Percentiles rank a stretch among this genome's conserved stretches.
These are phyloP conservation scores for Phytopythium chamaehyphon DNA, from an alignment of 352 stramenopile genomes.

Conservation along the genomic window DNA sequence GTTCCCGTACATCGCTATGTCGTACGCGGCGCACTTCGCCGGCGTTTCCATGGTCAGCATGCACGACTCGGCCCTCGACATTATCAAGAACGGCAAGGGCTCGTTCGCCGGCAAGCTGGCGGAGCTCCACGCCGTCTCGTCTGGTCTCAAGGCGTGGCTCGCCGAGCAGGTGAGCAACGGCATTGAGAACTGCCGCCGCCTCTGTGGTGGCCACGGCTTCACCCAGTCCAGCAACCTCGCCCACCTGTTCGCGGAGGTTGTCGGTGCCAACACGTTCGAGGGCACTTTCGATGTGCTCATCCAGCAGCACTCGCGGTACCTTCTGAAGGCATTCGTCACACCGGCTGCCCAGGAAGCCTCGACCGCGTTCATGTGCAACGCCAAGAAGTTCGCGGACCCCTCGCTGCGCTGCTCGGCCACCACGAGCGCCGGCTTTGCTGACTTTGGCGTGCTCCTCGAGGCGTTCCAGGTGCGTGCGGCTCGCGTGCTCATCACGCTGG, in stretches of 20 bases:
- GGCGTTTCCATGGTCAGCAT: slow-evolving; percentile 17
- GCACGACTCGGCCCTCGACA: slow-evolving; percentile 27
- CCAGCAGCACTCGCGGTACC: slow-evolving; percentile 55
- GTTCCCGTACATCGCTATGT: slow-evolving; percentile 35
- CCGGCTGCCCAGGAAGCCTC: slow-evolving; percentile 9
- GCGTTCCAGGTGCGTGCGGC: slow-evolving; percentile 36
- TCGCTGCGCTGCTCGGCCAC: slow-evolving; percentile 30
- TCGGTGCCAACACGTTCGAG: slow-evolving; percentile 57
- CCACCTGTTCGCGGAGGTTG: slow-evolving; percentile 20
- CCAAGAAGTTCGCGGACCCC: slow-evolving; percentile 22
- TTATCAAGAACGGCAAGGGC: slow-evolving; percentile 27
- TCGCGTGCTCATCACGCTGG: slow-evolving; percentile 22
- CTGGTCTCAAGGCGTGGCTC: slow-evolving; percentile 50
- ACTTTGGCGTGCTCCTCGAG: slow-evolving; percentile 32
- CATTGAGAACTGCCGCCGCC: slow-evolving; percentile 39
- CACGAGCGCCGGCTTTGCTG: slow-evolving; percentile 20
- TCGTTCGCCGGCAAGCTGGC: slow-evolving; percentile 37
- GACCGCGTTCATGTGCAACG: slow-evolving; percentile 28
- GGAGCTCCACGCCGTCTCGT: slow-evolving; percentile 51
- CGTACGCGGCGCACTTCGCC: slow-evolving; percentile 36
- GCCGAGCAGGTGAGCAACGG: slow-evolving; percentile 34
- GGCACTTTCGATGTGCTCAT: slow-evolving; percentile 71
- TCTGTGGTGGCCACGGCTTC: slow-evolving; percentile 43
- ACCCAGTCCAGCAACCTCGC: slow-evolving; percentile 27
- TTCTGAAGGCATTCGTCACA: slow-evolving; percentile 39